phyloP scores from a whole-genome alignment of 2,329 filamentous ascomycete genomes.

The Nemania abortiva region DNA sequence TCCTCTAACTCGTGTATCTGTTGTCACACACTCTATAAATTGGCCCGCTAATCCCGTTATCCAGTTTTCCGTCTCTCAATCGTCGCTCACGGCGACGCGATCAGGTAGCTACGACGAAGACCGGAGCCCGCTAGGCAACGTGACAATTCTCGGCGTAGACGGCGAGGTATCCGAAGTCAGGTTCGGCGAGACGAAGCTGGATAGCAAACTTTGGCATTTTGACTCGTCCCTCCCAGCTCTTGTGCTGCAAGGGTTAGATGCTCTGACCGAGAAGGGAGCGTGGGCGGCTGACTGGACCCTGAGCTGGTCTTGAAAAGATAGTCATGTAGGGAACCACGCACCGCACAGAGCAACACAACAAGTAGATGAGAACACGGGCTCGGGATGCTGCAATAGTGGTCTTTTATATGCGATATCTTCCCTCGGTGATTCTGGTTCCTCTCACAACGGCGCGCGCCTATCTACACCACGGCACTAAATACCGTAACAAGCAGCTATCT shows the following conservation, averaged over 20 bases:
- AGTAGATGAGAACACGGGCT: neutral
- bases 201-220: conserved; percentile 59
- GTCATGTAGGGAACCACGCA: neutral
- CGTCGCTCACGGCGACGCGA: conserved; percentile 61
- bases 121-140: conserved; percentile 68
- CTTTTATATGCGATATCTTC: too few relatives aligned
- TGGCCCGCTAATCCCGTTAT: neutral
- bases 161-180: conserved; percentile 57
- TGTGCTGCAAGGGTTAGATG: conserved; percentile 62
- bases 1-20: too few relatives aligned
- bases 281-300: conserved; percentile 70
- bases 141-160: conserved; percentile 71
- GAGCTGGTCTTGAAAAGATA: conserved; percentile 58
- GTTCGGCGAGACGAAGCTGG: conserved; percentile 63
- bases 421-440: too few relatives aligned
- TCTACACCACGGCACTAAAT: too few relatives aligned
- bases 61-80: conserved; percentile 58
- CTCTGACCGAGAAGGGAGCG: conserved; percentile 64
- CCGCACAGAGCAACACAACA: neutral
- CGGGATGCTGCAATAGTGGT: neutral
- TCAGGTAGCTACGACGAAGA: conserved; percentile 66
- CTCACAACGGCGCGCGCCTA: too few relatives aligned
- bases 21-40: neutral
- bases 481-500: too few relatives aligned
- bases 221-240: conserved; percentile 62